Evolutionary conservation across 148 eudicot genomes (phyloP).

Genomic region (Linanthus parryae): DNA sequence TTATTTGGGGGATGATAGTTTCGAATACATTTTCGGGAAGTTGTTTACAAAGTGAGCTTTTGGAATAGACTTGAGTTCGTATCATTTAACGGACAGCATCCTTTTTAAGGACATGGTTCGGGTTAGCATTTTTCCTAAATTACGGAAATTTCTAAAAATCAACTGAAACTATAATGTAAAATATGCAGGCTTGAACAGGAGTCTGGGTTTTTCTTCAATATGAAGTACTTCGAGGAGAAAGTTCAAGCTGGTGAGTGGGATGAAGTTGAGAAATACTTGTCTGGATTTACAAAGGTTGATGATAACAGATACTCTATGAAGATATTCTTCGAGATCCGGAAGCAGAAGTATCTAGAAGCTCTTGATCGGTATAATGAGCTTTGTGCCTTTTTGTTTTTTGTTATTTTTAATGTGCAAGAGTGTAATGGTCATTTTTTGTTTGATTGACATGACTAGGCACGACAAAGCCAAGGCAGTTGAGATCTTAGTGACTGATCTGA

Average conservation of each 20-base stretch:
- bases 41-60: too few species aligned
- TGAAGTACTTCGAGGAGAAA: conserved; percentile 88
- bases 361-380: conserved; percentile 46
- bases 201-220: conserved; percentile 82
- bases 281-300: conserved; percentile 82
- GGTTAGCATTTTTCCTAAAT: too few species aligned
- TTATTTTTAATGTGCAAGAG: not conserved
- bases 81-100: too few species aligned
- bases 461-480: conserved; percentile 85
- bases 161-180: conserved; percentile 1
- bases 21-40: too few species aligned
- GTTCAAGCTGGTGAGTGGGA: conserved; percentile 93
- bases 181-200: conserved; percentile 78
- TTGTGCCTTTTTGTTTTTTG: not conserved
- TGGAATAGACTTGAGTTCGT: too few species aligned
- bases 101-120: too few species aligned
- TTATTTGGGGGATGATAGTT: too few species aligned
- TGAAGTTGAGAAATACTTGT: conserved; percentile 81
- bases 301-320: conserved; percentile 92
- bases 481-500: conserved; percentile 71
- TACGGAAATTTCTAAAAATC: too few species aligned
- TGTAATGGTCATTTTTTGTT: conserved; percentile 5
- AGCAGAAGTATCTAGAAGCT: conserved; percentile 91
- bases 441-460: conserved; percentile 40
- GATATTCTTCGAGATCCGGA: conserved; percentile 82